Base-by-base conservation (phyloP, 345 rosid species). In the Camelina laxa region DNA sequence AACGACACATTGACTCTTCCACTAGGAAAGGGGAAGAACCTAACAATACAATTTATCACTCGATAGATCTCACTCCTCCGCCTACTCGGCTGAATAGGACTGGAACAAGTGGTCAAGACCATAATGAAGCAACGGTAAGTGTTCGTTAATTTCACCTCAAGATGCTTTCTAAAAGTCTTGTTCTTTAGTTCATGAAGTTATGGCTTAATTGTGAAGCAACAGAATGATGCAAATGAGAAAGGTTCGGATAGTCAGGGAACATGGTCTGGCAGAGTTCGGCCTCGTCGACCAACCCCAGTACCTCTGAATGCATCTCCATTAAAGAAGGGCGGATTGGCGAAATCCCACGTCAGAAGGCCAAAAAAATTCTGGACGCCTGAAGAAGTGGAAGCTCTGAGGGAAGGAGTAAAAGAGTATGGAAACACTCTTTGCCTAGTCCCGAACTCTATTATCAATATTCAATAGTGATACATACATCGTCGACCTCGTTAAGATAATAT, bases 401-500 rank as follows among this genome's bases (percentile, higher is more conserved):
- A 66, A 66, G 77, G 81, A 65, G 73, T 72, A 10, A 72, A 78
- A 60, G 61, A 70, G 75, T 70, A 70, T 76, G 80, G 66, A 64
- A 41, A 14, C 54, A 35, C 36, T 38, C 51, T 69, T 58, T 48
- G 2, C 67, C 62, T 2, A 66, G 55, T 20, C 60, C 15, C 6
- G 1, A 38, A 45, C 36, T 57, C 30, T 60, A 21, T 44, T 51
- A 42, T 62, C 59, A 39, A 14, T 67, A 45, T 22, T 30, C 61
- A 45, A 44, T 64, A 19, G 42, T 41, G 22, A 27, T 49, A 19
- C 66, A 38, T 49, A 17, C 60, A 57, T 66, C 13, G 22, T 22
- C 21, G 66, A 35, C 59, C 33, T 22, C 39, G 59, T 58, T 19
- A 66, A 58, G 9, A 13, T 36, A 58, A 10, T 59, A 67, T 1